Conservation (phyloP, 371 early-diverging fungal species). For the Mucor saturninus region DNA sequence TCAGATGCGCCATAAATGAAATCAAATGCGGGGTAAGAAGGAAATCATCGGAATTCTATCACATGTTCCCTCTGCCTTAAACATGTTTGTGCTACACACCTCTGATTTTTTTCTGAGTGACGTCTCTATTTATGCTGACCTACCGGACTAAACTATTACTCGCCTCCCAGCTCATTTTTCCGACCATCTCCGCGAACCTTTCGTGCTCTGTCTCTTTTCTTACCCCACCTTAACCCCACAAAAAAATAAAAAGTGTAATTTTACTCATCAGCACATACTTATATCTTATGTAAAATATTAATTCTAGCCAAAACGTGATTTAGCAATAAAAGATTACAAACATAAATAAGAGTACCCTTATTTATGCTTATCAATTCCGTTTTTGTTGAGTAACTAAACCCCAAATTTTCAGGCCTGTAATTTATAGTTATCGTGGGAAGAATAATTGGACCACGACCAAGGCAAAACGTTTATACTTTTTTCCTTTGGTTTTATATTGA, state of each 20-base stretch:
- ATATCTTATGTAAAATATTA: background rate
- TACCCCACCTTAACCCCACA: background rate
- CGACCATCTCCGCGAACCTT: slow-evolving; percentile 26
- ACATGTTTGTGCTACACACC: slow-evolving; percentile 7
- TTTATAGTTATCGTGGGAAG: slow-evolving; percentile 11
- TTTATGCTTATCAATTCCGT: slow-evolving; percentile 17
- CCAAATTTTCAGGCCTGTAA: slow-evolving; percentile 1
- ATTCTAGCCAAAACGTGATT: background rate
- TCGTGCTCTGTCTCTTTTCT: background rate
- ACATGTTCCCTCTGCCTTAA: slow-evolving; percentile 20
- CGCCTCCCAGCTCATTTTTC: slow-evolving; percentile 13
- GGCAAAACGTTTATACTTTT: slow-evolving; percentile 4
- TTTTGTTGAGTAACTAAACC: slow-evolving; percentile 8
- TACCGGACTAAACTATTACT: slow-evolving; percentile 23
- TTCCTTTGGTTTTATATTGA: background rate
- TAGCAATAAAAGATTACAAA: background rate
- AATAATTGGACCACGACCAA: background rate
- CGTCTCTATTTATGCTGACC: slow-evolving; percentile 14
- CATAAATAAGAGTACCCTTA: background rate
- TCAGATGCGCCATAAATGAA: slow-evolving; percentile 14
- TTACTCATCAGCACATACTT: background rate
- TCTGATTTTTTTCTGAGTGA: background rate
- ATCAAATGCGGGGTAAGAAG: slow-evolving; percentile 32
- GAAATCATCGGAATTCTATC: slow-evolving; percentile 30
- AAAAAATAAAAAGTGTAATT: background rate